These are phyloP conservation scores for Globisporangium nagaii DNA, from an alignment of 352 stramenopile species.

Conservation along the genomic window DNA sequence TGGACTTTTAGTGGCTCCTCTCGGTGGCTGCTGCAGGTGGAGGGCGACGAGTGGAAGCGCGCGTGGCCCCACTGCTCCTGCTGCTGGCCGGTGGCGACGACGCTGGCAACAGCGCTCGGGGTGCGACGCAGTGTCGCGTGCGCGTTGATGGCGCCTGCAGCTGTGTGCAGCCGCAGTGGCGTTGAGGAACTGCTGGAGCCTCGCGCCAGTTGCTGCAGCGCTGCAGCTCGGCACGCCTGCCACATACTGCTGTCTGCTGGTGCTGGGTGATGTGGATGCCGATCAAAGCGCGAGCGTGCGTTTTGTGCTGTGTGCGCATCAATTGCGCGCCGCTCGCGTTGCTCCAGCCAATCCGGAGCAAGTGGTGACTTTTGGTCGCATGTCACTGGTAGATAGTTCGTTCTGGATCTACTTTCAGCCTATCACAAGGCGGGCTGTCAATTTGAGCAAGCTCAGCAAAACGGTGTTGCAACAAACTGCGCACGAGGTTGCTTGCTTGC, in stretches of 20 bases:
- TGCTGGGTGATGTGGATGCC: not conserved
- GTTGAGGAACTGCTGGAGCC: not conserved
- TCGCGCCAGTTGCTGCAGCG: constrained; percentile 4
- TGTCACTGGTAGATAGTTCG: not conserved
- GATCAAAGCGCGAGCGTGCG: too few species aligned
- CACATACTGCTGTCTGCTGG: constrained; percentile 3
- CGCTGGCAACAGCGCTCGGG: not conserved
- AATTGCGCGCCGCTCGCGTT: constrained; percentile 1
- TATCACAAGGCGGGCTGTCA: too few species aligned
- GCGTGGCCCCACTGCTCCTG: not conserved
- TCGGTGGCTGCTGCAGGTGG: not conserved
- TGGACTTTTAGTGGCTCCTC: constrained; percentile 2
- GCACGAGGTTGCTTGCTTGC: not conserved
- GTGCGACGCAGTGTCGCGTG: not conserved
- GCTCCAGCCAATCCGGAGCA: not conserved
- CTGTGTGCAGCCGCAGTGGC: not conserved
- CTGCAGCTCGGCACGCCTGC: constrained; percentile 4
- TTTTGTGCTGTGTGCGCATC: constrained; percentile 4
- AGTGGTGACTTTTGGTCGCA: not conserved
- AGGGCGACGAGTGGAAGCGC: not conserved
- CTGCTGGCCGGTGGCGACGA: not conserved
- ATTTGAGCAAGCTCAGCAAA: too few species aligned
- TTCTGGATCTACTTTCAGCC: too few species aligned
- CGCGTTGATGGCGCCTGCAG: not conserved
- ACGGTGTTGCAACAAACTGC: not conserved